A percentile compares a stretch with the other conserved stretches of the same genome.
Conservation (phyloP, 1,284 basidiomycete species). For the Ceratobasidium sp. region DNA sequence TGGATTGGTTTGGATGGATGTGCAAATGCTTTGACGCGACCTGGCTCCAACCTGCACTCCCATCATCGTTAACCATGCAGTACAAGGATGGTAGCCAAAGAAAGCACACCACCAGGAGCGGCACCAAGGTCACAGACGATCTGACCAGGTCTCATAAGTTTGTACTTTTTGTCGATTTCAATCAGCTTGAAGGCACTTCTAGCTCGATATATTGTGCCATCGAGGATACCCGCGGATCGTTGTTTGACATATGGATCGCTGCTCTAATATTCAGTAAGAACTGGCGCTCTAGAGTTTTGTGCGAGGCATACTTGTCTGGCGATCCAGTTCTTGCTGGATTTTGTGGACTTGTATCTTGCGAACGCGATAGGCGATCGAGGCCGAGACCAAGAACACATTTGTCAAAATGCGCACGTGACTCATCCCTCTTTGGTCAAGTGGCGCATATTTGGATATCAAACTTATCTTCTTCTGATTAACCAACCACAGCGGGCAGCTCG, state of each 20-base stretch:
- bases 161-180: conserved; percentile 66
- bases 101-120: conserved; percentile 68
- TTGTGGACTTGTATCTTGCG: conserved; percentile 44
- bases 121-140: conserved; percentile 84
- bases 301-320: conserved; percentile 58
- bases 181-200: conserved; percentile 87
- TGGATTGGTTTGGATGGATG: not conserved
- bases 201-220: conserved; percentile 64
- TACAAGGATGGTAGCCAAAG: not conserved
- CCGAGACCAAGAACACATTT: not conserved
- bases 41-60: conserved; percentile 71
- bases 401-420: not conserved
- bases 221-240: conserved; percentile 52
- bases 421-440: too few species aligned
- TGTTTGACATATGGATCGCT: conserved; percentile 73
- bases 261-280: conserved; percentile 3
- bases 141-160: conserved; percentile 59
- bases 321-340: conserved; percentile 65
- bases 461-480: too few species aligned
- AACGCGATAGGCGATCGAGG: not conserved
- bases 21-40: conserved; percentile 61
- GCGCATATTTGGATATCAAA: too few species aligned
- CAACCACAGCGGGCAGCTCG: too few species aligned
- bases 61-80: not conserved
- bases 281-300: not conserved